Base-by-base conservation (phyloP, 1,284 basidiomycete species). In the Sanghuangporus sanghuang region DNA sequence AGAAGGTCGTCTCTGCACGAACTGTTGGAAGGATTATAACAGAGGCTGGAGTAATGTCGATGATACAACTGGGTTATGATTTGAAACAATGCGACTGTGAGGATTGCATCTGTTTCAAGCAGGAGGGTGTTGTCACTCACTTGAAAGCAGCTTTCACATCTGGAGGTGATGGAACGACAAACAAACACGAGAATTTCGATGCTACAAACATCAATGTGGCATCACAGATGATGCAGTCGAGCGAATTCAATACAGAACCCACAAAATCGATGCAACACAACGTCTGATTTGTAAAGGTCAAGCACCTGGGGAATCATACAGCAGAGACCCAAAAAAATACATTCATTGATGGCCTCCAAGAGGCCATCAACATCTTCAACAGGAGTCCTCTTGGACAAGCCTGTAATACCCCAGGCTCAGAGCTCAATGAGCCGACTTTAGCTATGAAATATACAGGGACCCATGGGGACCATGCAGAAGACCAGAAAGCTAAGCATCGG, bases 401-500 rank as follows among this genome's bases (percentile, higher is more conserved):
- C 23, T 23, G 14, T 18, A 52, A 27, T 27, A 52, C 32, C 16
- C n/a, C 50, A 27, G 12, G 50, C 7, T 3, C 21, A 23, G 12
- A 11, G 21, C 50, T 52, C 32, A 52, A 11, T 52, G 50, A 52
- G 23, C 12, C 21, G 8, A 5, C 32, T 42, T 66, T 71, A 54
- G 59, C 56, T 1, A 54, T 39, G 23, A 57, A 58, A 52, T 49
- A 42, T n/a, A 40, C 21, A 35, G 57, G 55, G n/a, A 49, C 44
- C 12, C 54, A 63, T 32, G 42, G 32, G 12, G 56, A 63, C 57
- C 61, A 63, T 52, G 46, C 61, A 12, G 46, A 63, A 48, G 56
- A 63, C 36, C 57, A 63, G 40, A 63, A 63, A 63, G 66, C 66
- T 18, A 58, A 50, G 8, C 54, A 59, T 6, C 48, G 66, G 8